These are phyloP conservation scores for Elsinoe perseae DNA, from an alignment of 2,329 filamentous ascomycete genomes.

Conservation along the genomic window DNA sequence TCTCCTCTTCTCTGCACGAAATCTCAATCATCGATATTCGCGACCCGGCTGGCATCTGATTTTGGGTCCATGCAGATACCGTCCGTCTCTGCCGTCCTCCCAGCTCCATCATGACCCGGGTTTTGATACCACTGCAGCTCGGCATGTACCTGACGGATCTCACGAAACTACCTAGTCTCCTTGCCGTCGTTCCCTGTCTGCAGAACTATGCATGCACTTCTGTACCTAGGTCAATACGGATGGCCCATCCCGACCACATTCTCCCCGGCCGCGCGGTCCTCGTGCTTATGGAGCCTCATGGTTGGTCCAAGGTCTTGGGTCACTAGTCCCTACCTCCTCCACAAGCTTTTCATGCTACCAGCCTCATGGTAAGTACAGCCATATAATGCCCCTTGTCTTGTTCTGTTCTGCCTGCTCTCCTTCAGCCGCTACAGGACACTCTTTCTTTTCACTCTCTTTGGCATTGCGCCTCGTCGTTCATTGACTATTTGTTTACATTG, in stretches of 20 bases:
- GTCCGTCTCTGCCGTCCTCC: too few relatives aligned
- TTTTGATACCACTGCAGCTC: not conserved
- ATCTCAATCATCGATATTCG: not conserved
- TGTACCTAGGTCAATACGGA: not conserved
- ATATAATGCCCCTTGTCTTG: slow-evolving; percentile 4
- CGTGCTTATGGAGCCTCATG: not conserved
- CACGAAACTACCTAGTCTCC: not conserved
- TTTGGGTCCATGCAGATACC: too few relatives aligned
- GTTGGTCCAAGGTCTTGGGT: not conserved
- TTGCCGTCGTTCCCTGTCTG: not conserved
- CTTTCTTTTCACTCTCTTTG: not conserved
- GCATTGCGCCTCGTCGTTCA: not conserved
- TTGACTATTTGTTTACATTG: slow-evolving; percentile 12
- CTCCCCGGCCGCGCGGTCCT: not conserved
- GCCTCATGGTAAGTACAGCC: slow-evolving; percentile 2
- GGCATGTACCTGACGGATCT: not conserved
- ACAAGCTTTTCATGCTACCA: not conserved
- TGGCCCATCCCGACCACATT: not conserved
- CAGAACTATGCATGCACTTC: not conserved
- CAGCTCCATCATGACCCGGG: too few relatives aligned
- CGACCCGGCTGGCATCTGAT: too few relatives aligned
- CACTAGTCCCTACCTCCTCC: not conserved
- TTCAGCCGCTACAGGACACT: not conserved
- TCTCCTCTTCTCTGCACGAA: not conserved
- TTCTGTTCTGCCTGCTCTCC: not conserved